Evolutionary conservation across 2,329 filamentous ascomycete genomes (phyloP), one percentile per base, ranked within the genome.

Genomic region (Westerdykella sp.): DNA sequence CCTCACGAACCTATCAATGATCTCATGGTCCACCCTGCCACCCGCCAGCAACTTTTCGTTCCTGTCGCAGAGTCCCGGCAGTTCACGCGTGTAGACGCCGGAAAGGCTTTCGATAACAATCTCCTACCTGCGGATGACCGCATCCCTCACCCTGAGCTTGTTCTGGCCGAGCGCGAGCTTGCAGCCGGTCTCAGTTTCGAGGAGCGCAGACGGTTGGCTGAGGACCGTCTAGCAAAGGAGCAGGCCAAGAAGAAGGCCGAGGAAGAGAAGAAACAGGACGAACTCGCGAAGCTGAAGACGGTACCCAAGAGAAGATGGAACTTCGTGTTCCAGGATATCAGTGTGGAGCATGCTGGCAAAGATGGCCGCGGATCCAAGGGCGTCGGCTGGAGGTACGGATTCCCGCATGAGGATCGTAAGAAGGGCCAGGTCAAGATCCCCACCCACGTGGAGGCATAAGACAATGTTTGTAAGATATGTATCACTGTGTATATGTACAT

Each of bases 1-100:
- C 59, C 63, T 7, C 79, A 83, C 57, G 80, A 84, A 63, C 69
- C 75, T 18, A 81, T 83, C 59, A 83, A 83, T 56, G 80, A 83
- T 55, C 73, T 84, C 28, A 76, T 76, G 15, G 63, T 82, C 60
- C 78, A 82, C 59, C 70, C 75, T 3, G 67, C 75, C 47, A 73
- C 74, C 42, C 60, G 73, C 54, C 60, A 74, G 55, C 69, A 79
- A 70, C 66, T 83, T 41, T 84, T 83, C 66, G 76, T 80, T 44
- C 80, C 80, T 1, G 74, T 78, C 16, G 76, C 80, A 5, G 80
- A 84, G 60, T 83, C 80, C 1, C 75, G 80, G 5, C 71, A 73
- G 16, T 83, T 83, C 62, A 83, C 76, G n/a, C 78, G 80, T 55
- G 72, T 70, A n/a, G 80, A 83, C 52, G 80, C 80, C 4, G 80